phyloP scores from a whole-genome alignment of 192 early-diverging fungal genomes.

The Linnemannia hyalina region DNA sequence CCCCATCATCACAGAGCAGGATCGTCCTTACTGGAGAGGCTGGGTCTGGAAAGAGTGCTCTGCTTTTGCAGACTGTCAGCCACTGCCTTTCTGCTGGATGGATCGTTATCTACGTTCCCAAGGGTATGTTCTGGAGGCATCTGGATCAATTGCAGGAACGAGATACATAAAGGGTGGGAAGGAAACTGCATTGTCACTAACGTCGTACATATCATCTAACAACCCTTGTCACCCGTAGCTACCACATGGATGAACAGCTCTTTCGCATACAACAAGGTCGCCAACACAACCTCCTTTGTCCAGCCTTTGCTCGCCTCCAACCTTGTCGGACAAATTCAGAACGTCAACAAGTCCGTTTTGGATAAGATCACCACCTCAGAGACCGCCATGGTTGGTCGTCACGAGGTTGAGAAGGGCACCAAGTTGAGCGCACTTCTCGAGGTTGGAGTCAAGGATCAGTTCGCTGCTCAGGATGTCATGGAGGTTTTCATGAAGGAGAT shows the following conservation, averaged over 20 bases:
- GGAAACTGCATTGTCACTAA: neutral
- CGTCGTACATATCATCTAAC: neutral
- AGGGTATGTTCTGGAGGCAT: conserved; percentile 36
- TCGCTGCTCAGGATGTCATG: conserved; percentile 59
- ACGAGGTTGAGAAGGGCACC: conserved; percentile 47
- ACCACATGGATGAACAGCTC: conserved; percentile 61
- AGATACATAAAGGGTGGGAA: neutral
- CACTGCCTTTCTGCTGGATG: conserved; percentile 60
- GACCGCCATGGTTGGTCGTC: conserved; percentile 42
- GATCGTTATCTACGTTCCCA: conserved; percentile 67
- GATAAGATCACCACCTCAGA: conserved; percentile 43
- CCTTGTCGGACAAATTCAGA: conserved; percentile 58
- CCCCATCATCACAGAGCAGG: conserved; percentile 49
- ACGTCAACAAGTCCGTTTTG: conserved; percentile 50
- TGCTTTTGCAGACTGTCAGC: conserved; percentile 63
- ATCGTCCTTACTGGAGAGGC: conserved; percentile 57
- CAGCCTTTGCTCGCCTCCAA: conserved; percentile 59
- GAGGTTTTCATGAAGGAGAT: conserved; percentile 64
- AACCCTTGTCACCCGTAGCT: conserved; percentile 35
- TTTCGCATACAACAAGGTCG: conserved; percentile 55
- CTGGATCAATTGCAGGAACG: neutral
- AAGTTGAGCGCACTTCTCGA: conserved; percentile 51
- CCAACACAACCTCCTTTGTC: conserved; percentile 53
- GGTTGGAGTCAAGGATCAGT: conserved; percentile 59
- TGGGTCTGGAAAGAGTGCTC: conserved; percentile 65